phyloP scores from a whole-genome alignment of 2,329 filamentous ascomycete genomes.

The Canariomyces notabilis region DNA sequence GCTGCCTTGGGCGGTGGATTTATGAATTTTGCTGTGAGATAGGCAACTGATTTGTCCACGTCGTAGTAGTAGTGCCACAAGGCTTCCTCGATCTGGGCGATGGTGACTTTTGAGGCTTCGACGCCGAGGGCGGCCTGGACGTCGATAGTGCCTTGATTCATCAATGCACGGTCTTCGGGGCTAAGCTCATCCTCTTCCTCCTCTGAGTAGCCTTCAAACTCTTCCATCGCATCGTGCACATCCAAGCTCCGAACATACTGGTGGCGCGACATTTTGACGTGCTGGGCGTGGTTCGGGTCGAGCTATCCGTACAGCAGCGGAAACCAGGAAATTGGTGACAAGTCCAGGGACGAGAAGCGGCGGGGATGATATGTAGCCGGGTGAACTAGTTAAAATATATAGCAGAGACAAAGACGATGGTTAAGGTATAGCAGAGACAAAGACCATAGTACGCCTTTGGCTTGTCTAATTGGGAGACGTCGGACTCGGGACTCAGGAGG shows the following conservation, averaged over 20 bases:
- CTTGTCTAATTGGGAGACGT: too few species aligned
- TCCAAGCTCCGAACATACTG: constrained; percentile 44
- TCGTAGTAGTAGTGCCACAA: constrained; percentile 98
- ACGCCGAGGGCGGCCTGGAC: constrained; percentile 62
- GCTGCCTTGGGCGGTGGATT: constrained; percentile 37
- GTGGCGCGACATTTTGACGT: constrained; percentile 41
- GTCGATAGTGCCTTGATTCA: constrained; percentile 61
- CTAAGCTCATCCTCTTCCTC: constrained; percentile 44
- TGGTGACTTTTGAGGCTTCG: constrained; percentile 51
- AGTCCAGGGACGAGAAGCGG: too few species aligned
- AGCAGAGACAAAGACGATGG: too few species aligned
- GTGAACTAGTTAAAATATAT: too few species aligned
- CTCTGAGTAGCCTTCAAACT: constrained; percentile 40
- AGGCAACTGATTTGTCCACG: constrained; percentile 75
- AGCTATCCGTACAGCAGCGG: too few species aligned
- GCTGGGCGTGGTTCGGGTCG: neutral
- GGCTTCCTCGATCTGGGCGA: constrained; percentile 73
- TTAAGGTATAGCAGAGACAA: too few species aligned
- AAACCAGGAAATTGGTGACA: too few species aligned
- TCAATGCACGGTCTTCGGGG: constrained; percentile 42
- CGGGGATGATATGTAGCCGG: too few species aligned
- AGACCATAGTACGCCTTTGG: too few species aligned
- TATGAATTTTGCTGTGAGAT: constrained; percentile 64
- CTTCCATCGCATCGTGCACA: constrained; percentile 47
- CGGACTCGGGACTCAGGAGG: too few species aligned